Evolutionary conservation across 345 rosid species (phyloP).

Genomic region (Bretschneidera sinensis): DNA sequence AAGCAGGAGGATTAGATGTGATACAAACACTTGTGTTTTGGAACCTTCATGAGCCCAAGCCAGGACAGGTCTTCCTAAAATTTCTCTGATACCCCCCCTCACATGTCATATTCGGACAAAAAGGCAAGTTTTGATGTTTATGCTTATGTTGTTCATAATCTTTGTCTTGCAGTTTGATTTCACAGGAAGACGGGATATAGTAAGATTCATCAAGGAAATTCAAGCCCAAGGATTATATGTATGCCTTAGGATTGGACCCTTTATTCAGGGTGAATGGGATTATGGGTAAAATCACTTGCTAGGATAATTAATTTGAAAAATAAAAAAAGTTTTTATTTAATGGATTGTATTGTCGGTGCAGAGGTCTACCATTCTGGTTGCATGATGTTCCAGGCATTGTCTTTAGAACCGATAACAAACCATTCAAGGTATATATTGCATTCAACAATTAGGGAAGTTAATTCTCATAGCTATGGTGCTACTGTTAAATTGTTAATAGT

Average conservation of each 20-base stretch:
- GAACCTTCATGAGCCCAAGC: constrained; percentile 60
- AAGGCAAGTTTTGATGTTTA: no score
- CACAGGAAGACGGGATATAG: constrained; percentile 58
- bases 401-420: constrained; percentile 66
- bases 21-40: constrained; percentile 57
- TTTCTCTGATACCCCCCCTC: neutral
- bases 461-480: neutral
- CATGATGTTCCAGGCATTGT: constrained; percentile 68
- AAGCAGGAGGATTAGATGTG: constrained; percentile 58
- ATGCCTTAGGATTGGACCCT: constrained; percentile 82
- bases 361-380: constrained; percentile 84
- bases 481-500: neutral
- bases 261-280: constrained; percentile 72
- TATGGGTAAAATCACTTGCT: constrained; percentile 47
- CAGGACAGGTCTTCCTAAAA: constrained; percentile 33
- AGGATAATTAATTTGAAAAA: no score
- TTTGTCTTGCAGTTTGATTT: constrained; percentile 63
- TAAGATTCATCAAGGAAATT: constrained; percentile 60
- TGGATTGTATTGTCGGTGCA: constrained; percentile 18
- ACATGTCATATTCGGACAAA: no score
- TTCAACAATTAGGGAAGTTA: neutral
- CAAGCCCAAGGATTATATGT: constrained; percentile 63
- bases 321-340: no score
- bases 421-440: constrained; percentile 69
- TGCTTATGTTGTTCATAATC: neutral